These are phyloP conservation scores for Huntiella omanensis DNA, from an alignment of 2,329 filamentous ascomycete genomes.

Conservation along the genomic window DNA sequence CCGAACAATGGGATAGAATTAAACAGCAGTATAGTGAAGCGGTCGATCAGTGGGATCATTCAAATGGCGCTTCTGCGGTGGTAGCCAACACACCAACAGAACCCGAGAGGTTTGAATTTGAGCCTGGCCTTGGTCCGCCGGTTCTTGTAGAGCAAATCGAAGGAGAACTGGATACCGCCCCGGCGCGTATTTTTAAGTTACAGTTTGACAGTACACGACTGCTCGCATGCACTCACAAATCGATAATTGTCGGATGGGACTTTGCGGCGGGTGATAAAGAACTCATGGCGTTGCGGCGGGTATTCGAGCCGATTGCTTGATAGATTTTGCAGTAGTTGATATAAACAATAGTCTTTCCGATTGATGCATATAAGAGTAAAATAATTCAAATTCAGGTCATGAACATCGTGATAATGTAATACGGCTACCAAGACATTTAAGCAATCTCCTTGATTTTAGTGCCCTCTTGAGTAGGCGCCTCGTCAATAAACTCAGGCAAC, in stretches of 20 bases:
- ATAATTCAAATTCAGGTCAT: too few relatives aligned
- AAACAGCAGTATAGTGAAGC: not conserved
- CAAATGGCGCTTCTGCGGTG: too few relatives aligned
- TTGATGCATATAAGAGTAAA: not conserved
- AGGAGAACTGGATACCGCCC: constrained; percentile 24
- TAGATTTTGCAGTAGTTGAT: not conserved
- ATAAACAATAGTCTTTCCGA: not conserved
- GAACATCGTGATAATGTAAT: not conserved
- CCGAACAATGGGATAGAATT: not conserved
- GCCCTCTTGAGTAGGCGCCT: constrained; percentile 51
- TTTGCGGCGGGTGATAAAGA: constrained; percentile 77
- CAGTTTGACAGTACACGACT: constrained; percentile 90
- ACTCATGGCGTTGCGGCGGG: constrained; percentile 56
- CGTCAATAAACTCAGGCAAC: constrained; percentile 77
- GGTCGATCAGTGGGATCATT: not conserved
- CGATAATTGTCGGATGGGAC: constrained; percentile 90
- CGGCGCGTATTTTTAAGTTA: constrained; percentile 71
- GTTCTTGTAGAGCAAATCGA: constrained; percentile 5
- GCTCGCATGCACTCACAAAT: constrained; percentile 84
- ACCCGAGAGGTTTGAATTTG: not conserved
- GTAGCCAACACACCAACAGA: not conserved
- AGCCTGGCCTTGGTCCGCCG: constrained; percentile 1
- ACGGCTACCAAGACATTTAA: constrained; percentile 16
- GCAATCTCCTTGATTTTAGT: constrained; percentile 76
- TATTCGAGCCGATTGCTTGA: constrained; percentile 47